Percentiles rank a stretch among this genome's conserved stretches.
Evolutionary conservation across 495 filamentous ascomycete genomes (phyloP).

Genomic region (Neurospora sp.): DNA sequence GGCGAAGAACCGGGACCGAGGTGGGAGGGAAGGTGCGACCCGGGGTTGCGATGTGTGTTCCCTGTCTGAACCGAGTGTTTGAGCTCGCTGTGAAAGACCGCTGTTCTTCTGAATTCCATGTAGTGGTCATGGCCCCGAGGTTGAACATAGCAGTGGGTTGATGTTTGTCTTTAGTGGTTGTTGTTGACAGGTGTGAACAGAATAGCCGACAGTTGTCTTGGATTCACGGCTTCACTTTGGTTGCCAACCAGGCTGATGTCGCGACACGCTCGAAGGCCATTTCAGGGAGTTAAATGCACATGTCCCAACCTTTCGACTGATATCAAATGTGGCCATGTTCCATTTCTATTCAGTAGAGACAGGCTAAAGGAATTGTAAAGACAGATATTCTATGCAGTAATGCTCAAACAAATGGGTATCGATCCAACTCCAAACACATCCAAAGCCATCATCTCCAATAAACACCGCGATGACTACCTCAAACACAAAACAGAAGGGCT

Average conservation of each 20-base stretch:
- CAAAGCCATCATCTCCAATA: neutral
- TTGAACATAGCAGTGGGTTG: neutral
- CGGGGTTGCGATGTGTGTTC: neutral
- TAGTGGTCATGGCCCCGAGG: neutral
- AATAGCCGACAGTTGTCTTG: neutral
- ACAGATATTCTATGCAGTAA: neutral
- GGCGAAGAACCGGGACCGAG: neutral
- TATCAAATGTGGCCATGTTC: neutral
- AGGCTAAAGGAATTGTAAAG: neutral
- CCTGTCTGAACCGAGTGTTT: neutral
- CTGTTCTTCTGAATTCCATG: neutral
- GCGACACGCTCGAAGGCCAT: neutral
- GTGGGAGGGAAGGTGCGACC: neutral
- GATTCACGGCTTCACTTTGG: neutral
- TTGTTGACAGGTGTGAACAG: neutral
- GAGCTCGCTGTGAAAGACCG: neutral
- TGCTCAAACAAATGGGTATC: neutral
- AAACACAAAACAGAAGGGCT: neutral
- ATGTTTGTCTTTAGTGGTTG: neutral
- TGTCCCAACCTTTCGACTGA: neutral
- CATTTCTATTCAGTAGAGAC: neutral
- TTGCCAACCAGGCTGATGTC: neutral
- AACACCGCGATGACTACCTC: neutral
- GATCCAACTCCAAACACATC: neutral
- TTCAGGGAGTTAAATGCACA: neutral